Base-by-base conservation (phyloP, 2,329 filamentous ascomycete genomes). In the Monascus ruber region DNA sequence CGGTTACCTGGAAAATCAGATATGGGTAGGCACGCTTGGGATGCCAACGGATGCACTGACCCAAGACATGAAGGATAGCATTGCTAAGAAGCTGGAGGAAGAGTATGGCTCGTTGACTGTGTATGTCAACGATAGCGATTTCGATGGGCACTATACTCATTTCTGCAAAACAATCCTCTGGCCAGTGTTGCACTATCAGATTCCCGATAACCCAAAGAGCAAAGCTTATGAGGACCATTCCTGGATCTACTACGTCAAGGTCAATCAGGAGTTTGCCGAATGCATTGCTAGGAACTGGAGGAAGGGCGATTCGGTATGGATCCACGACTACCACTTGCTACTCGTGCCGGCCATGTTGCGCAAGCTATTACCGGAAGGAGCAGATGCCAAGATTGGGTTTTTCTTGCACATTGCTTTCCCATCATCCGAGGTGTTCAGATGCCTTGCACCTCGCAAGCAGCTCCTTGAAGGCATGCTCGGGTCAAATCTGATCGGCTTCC, bases 171-270 rank as follows among this genome's bases (percentile, higher is more conserved):
- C 89, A 9, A 94, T 96, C 40, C 72, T 96, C 5, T 96, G 89
- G 89, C 89, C 89, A 1, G 88, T 95, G 43, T 94, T 96, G 63
- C 88, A 96, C 64, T 96, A 96, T 61, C 88, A 95, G 63, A 94
- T 96, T 43, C 91, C 89, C 0, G 91, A 96, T 58, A 93, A 94
- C 57, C 89, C 89, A 25, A 94, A 94, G 72, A 95, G 87, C 76
- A 96, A 96, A 62, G 89, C 89, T 0, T 96, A 94, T 60, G 83
- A 94, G 60, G 89, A 96, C 51, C 88, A 96, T 63, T 95, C 88
- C 0, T 96, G 88, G 86, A 76, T 87, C 50, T 94, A 85, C 68
- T 96, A 96, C 54, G 83, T 87, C 56, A 85, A 85, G 39, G 75
- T 95, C 55, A 95, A 95, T 65, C 83, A 91, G 60, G 85, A 83